Percentiles rank a stretch among this genome's conserved stretches.
These are phyloP conservation scores for Panellus pusillus DNA, from an alignment of 768 basidiomycete species.

Conservation along the genomic window DNA sequence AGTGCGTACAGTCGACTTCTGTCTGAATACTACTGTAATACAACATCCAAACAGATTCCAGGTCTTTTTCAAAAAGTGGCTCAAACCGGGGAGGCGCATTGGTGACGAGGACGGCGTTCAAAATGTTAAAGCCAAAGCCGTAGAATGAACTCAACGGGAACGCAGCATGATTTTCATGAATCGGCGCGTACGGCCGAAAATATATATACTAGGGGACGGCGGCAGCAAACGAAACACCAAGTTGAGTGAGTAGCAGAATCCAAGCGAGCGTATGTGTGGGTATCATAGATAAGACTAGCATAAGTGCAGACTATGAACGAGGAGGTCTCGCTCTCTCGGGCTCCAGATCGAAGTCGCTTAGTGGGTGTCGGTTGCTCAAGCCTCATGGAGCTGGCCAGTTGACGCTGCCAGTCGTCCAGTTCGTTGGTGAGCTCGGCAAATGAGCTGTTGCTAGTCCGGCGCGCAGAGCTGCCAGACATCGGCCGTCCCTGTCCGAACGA, in stretches of 20 bases:
- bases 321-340: conserved; percentile 63
- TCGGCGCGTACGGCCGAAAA: conserved; percentile 22
- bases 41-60: conserved; percentile 29
- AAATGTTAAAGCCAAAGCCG: conserved; percentile 81
- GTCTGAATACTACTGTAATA: too few relatives aligned
- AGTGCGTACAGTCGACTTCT: conserved; percentile 54
- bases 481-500: conserved; percentile 63
- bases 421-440: conserved; percentile 56
- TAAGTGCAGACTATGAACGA: conserved; percentile 43
- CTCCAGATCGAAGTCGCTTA: conserved; percentile 71
- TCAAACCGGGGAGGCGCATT: conserved; percentile 79
- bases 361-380: conserved; percentile 65
- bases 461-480: conserved; percentile 56
- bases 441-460: conserved; percentile 55
- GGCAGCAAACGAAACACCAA: conserved; percentile 26
- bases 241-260: conserved; percentile 27
- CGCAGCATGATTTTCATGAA: conserved; percentile 34
- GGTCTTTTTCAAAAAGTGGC: conserved; percentile 97
- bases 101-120: conserved; percentile 86
- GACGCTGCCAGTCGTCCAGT: conserved; percentile 84
- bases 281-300: conserved; percentile 40
- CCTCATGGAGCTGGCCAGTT: conserved; percentile 79
- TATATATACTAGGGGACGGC: conserved; percentile 23
- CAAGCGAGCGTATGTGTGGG: conserved; percentile 33
- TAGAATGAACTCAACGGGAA: conserved; percentile 85